Percentiles rank a stretch among this genome's conserved stretches.
These are phyloP conservation scores for Candida silvatica DNA, from an alignment of 805 yeast species.

Conservation along the genomic window DNA sequence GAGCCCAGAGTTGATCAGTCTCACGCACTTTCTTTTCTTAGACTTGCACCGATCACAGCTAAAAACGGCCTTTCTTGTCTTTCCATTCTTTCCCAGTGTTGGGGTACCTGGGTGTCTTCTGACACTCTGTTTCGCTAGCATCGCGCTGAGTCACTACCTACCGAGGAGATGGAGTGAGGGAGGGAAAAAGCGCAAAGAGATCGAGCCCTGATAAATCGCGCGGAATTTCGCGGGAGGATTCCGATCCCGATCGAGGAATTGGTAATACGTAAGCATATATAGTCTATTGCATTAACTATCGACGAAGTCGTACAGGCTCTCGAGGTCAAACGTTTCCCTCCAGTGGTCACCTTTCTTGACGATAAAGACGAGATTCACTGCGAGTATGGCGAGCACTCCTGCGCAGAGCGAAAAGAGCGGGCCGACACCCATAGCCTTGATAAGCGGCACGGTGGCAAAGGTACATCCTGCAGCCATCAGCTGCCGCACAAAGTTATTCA, in stretches of 20 bases:
- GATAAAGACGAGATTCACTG: slow-evolving; percentile 34
- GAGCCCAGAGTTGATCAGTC: background rate
- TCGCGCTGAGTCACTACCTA: too few relatives aligned
- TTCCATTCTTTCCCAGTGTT: background rate
- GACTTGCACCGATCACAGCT: slow-evolving; percentile 8
- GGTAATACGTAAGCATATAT: background rate
- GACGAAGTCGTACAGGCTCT: slow-evolving; percentile 44
- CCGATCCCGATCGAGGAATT: too few relatives aligned
- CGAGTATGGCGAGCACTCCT: slow-evolving; percentile 40
- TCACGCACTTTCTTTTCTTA: slow-evolving; percentile 7
- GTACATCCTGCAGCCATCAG: slow-evolving; percentile 69
- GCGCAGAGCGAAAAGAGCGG: slow-evolving; percentile 60
- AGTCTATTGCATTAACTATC: slow-evolving; percentile 12
- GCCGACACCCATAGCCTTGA: slow-evolving; percentile 62
- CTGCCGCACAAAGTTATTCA: slow-evolving; percentile 70
- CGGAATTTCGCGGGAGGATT: too few relatives aligned
- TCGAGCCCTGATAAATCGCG: too few relatives aligned
- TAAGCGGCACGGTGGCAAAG: slow-evolving; percentile 65
- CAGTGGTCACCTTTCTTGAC: slow-evolving; percentile 51
- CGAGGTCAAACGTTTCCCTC: slow-evolving; percentile 56
- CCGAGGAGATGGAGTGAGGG: too few relatives aligned
- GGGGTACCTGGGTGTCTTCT: too few relatives aligned
- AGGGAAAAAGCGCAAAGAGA: too few relatives aligned
- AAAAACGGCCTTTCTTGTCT: slow-evolving; percentile 4
- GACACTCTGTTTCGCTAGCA: too few relatives aligned